Conservation (phyloP, 805 yeast genomes). For the Zygotorulaspora danielsina region DNA sequence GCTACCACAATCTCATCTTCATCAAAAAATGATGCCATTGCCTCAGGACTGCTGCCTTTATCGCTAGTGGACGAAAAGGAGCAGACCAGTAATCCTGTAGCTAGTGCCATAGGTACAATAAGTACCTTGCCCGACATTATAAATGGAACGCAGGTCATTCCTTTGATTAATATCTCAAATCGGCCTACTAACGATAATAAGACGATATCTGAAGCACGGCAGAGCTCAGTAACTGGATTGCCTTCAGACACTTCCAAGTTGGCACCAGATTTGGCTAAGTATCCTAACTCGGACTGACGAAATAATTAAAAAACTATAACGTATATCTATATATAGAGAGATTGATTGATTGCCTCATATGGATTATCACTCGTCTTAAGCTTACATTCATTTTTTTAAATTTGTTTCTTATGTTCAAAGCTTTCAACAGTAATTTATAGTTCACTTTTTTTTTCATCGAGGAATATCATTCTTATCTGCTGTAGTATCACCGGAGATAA, state of each 20-base stretch:
- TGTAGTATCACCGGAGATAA: too few species aligned
- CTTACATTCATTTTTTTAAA: too few species aligned
- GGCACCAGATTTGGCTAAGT: conserved; percentile 8
- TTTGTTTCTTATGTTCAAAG: too few species aligned
- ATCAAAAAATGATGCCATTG: conserved; percentile 6
- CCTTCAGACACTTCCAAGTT: conserved; percentile 5
- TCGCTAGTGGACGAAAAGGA: conserved; percentile 4
- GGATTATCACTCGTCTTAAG: too few species aligned
- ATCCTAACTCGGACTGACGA: conserved; percentile 12
- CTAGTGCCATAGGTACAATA: conserved; percentile 19
- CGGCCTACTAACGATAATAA: conserved; percentile 5
- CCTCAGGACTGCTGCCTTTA: conserved; percentile 2
- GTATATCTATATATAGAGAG: too few species aligned
- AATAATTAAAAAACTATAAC: too few species aligned
- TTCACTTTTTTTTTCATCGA: too few species aligned
- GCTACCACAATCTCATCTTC: conserved; percentile 5
- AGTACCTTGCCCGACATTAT: conserved; percentile 17
- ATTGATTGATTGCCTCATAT: too few species aligned
- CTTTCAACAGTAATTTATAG: too few species aligned
- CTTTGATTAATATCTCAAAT: conserved; percentile 4
- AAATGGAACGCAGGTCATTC: conserved; percentile 15
- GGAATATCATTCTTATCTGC: too few species aligned
- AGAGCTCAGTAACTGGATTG: conserved; percentile 12
- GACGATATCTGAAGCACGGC: conserved; percentile 10
- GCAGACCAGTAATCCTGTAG: conserved; percentile 3